phyloP scores from a whole-genome alignment of 2,329 filamentous ascomycete species.

The Cercospora zeina region DNA sequence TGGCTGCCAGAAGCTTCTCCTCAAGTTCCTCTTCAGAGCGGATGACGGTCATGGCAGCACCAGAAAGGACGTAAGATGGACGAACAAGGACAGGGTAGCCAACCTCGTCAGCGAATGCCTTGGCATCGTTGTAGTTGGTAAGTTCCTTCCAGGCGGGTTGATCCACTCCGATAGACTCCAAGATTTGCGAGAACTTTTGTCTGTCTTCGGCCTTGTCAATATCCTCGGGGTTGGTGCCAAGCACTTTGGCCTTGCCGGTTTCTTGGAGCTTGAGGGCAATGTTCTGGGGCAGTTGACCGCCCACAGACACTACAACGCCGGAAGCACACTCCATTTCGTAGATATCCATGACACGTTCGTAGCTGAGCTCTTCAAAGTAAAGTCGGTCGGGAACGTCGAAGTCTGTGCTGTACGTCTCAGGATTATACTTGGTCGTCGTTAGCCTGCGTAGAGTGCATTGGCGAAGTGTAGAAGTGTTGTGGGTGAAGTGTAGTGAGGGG shows the following conservation, averaged over 20 bases:
- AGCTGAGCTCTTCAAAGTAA: slow-evolving; percentile 96
- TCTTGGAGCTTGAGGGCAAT: slow-evolving; percentile 94
- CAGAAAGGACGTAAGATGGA: slow-evolving; percentile 92
- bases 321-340: slow-evolving; percentile 76
- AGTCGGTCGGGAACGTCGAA: slow-evolving; percentile 86
- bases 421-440: slow-evolving; percentile 43
- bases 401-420: slow-evolving; percentile 66
- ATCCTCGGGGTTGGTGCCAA: slow-evolving; percentile 88
- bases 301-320: slow-evolving; percentile 92
- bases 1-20: slow-evolving; percentile 89
- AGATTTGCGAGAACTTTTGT: slow-evolving; percentile 96
- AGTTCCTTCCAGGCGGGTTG: slow-evolving; percentile 98
- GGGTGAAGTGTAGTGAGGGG: not conserved
- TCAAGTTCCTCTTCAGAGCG: slow-evolving; percentile 83
- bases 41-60: slow-evolving; percentile 98
- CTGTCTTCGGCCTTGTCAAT: slow-evolving; percentile 98
- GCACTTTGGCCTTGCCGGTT: slow-evolving; percentile 80
- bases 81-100: slow-evolving; percentile 94
- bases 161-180: slow-evolving; percentile 94
- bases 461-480: not conserved
- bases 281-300: slow-evolving; percentile 95
- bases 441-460: not conserved
- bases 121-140: slow-evolving; percentile 83
- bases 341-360: slow-evolving; percentile 98
- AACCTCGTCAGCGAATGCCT: slow-evolving; percentile 79